A percentile compares a stretch with the other conserved stretches of the same genome.
These are phyloP conservation scores for Camellia japonica DNA, from an alignment of 148 eudicot genomes.

Conservation along the genomic window DNA sequence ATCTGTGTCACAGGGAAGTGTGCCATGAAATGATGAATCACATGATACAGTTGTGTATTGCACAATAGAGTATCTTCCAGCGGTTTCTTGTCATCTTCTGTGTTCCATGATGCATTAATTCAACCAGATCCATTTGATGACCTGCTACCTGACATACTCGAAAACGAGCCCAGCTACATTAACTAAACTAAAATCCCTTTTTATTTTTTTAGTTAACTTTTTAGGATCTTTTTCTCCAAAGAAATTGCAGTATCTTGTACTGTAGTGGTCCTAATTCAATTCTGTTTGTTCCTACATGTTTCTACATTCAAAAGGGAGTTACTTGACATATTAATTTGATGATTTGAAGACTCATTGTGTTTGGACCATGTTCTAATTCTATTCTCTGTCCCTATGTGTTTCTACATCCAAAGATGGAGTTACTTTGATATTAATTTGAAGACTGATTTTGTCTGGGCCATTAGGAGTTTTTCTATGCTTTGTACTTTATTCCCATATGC, in stretches of 20 bases:
- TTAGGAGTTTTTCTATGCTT: constrained; percentile 1
- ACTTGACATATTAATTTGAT: background rate
- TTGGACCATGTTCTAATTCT: background rate
- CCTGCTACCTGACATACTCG: background rate
- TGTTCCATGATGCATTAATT: background rate
- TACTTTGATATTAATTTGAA: background rate
- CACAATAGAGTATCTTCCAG: background rate
- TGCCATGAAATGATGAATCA: background rate
- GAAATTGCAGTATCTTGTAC: constrained; percentile 1
- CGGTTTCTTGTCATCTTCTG: background rate
- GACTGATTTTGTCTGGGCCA: background rate
- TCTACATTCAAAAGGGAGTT: background rate
- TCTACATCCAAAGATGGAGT: background rate
- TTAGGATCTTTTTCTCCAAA: background rate
- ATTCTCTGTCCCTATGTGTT: background rate
- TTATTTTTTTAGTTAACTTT: background rate
- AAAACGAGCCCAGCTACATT: background rate
- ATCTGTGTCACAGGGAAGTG: background rate
- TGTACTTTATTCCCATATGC: background rate
- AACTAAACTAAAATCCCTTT: background rate
- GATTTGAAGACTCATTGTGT: background rate
- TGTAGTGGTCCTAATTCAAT: background rate
- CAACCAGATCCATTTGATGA: background rate
- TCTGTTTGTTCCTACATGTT: background rate
- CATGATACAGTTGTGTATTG: background rate